Base-by-base conservation (phyloP, 169 alveolate species). In the Plasmodium cynomolgi region DNA sequence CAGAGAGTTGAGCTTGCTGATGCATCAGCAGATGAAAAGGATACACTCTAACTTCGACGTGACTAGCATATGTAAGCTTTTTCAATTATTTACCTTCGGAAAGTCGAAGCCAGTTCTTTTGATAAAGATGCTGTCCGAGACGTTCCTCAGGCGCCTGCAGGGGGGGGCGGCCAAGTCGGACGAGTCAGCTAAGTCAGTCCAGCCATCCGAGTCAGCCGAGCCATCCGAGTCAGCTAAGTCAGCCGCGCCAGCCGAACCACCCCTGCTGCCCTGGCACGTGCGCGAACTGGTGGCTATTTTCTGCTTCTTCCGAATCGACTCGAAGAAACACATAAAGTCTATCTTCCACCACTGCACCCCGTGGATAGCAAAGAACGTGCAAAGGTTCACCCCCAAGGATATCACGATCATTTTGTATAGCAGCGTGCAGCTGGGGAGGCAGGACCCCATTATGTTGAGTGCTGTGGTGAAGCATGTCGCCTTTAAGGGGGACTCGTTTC, bases 1-100 rank as follows among this genome's bases (percentile, higher is more conserved):
- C 47, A 90, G 72, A 15, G 79, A 80, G 13, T 13, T 90, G 54
- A 80, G 56, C 82, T 44, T 90, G 50, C 83, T 90, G 26, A 58
- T 90, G 44, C 88, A 90, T 79, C 94, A 90, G 54, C 94, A 90
- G 50, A 90, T 90, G 17, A 90, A 90, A 80, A 79, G 94, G 71
- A 90, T 90, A 56, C 83, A 90, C 33, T 8, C 80, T n/a, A 90
- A 62, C 82, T 90, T 90, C 50, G 94, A 90, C 47, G 34, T 90
- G 4, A 71, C 62, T 44, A 90, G 91, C 50, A 90, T 90, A 1
- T 79, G 94, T 62, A 90, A 90, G 73, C 83, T 90, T 15, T 90
- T 90, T 74, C 94, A 90, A 41, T 39, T 90, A 15, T 90, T 79
- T 62, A 79, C 47, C 31, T 80, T 90, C 68, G 26, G 50, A 9